Base-by-base conservation (phyloP, 2,329 filamentous ascomycete species). In the Zopfia rhizophila region DNA sequence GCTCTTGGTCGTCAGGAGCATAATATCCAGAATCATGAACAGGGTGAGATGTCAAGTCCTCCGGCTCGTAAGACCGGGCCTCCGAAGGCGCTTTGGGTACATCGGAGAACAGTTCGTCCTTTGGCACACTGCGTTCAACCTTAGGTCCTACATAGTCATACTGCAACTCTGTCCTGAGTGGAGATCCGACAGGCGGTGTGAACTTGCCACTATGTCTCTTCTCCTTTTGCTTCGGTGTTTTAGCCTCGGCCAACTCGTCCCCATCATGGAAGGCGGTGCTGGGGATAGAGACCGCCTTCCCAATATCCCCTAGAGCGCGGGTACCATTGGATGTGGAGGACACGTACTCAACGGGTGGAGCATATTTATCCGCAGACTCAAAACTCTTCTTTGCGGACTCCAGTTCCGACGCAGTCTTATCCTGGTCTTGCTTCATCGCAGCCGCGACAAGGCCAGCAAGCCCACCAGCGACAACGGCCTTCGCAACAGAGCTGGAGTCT, bases 191-290 rank as follows among this genome's bases (percentile, higher is more conserved):
- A 13, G 68, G 66, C 17, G 73, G 71, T 23, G 72, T 73, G 49
- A 72, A 76, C 21, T 61, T 67, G 38, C 68, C 65, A 28, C 65
- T 41, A 73, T 76, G 33, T 70, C 67, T 24, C 76, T 69, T 79
- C 65, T 63, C 76, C 46, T 77, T 79, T 41, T 74, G 77, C 61
- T 75, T 79, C 28, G 70, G 70, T 18, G 69, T 74, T 53, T 76
- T 71, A 50, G 48, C 51, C 21, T 71, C 68, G 11, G 51, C 46
- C 3, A 66, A 45, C 27, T 72, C 66, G 4, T 72, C 69, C 1
- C 62, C 41, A 18, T 68, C 68, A 18, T 73, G 55, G 36, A 68
- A 70, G 2, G 64, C 64, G 32, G 61, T 67, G 47, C 59, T 69
- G 11, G 70, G 63, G 7, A 69, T 65, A 0, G 63, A 59, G 4